phyloP scores from a whole-genome alignment of 441 rosid species.

The Eruca vesicaria region DNA sequence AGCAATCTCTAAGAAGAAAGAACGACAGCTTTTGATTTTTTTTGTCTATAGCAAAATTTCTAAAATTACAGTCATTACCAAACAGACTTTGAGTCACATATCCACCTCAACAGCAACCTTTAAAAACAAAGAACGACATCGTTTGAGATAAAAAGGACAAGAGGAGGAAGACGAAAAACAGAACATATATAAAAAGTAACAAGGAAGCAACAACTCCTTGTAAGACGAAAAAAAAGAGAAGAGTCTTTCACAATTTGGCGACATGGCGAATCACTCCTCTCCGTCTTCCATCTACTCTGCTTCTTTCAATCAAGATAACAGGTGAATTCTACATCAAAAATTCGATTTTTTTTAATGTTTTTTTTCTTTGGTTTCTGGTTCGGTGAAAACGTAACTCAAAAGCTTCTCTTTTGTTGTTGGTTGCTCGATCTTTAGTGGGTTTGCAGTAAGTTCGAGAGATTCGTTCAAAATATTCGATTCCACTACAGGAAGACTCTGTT shows the following conservation, averaged over 20 bases:
- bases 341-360: background rate
- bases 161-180: background rate
- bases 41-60: no score
- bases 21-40: no score
- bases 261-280: constrained; percentile 54
- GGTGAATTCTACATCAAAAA: constrained; percentile 29
- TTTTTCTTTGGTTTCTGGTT: background rate
- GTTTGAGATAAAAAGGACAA: no score
- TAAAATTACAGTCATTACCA: no score
- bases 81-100: no score
- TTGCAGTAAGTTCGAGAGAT: constrained; percentile 66
- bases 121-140: no score
- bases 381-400: constrained; percentile 3
- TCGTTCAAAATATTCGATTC: constrained; percentile 81
- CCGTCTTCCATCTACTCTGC: constrained; percentile 58
- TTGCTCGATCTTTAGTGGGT: constrained; percentile 46
- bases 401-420: constrained; percentile 15
- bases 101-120: no score
- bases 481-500: constrained; percentile 75
- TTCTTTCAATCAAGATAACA: constrained; percentile 78
- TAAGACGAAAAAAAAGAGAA: background rate
- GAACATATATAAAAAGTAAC: background rate
- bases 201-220: no score
- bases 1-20: no score
- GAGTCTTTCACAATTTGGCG: background rate